Evolutionary conservation across 371 early-diverging fungal genomes (phyloP), one percentile per base, ranked within the genome.

Genomic region (Chytridium lagenaria): DNA sequence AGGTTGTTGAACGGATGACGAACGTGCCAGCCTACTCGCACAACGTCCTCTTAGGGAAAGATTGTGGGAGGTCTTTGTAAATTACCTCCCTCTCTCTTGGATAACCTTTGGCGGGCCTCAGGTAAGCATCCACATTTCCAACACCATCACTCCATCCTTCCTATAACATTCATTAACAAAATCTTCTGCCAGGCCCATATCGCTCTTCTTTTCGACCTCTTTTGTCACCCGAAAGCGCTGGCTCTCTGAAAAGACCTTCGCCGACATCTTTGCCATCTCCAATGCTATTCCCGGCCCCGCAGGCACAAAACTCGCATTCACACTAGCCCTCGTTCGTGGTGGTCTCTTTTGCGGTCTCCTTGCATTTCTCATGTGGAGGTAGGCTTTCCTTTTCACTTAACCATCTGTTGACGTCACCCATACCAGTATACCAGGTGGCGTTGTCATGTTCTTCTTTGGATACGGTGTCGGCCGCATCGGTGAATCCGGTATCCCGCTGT

Each of bases 271-370:
- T 76, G 85, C 86, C 26, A 86, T 89, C 65, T 80, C 83, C 33
- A 84, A 87, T 73, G 83, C 89, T 0, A 78, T 89, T 1, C 90
- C 90, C 7, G 90, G 90, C 0, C 89, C 89, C 0, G 87, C 85
- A 3, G 80, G 82, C 30, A 88, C 89, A 34, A 82, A 90, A 59
- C 77, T 89, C 37, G 85, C 82, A 39, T 89, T 82, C 69, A 79
- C 86, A n/a, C 70, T 90, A 33, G 82, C 87, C 0, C 68, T 89
- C 33, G 73, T 86, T 12, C 78, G 87, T 28, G 86, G 80, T 39
- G 89, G 90, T 5, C 19, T 85, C 59, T n/a, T 73, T 1, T 78
- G 78, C 19, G 88, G 82, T 30, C 30, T 86, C 22, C 51, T 78
- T 12, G 86, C 84, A 2, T 88, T 88, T 70, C 26, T 88, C 12